phyloP scores from a whole-genome alignment of 1,139 yeast species.

The Arxiozyma bovina region DNA sequence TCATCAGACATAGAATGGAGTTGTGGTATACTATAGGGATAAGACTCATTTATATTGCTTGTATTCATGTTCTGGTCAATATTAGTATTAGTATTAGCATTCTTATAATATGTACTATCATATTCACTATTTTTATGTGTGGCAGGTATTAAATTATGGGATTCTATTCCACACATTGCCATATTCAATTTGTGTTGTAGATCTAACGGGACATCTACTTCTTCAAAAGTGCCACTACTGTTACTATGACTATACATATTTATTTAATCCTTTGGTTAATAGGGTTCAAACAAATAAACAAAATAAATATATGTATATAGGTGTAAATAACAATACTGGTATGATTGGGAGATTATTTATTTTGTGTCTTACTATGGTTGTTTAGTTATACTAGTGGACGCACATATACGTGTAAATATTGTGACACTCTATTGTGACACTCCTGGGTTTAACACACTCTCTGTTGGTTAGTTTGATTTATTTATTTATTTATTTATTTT shows the following conservation, averaged over 20 bases:
- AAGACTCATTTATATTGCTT: neutral
- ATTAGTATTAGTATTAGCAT: neutral
- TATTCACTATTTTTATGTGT: neutral
- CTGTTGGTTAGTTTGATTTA: neutral
- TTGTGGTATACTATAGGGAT: neutral
- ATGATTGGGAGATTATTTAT: no score
- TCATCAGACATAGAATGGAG: neutral
- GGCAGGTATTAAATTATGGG: neutral
- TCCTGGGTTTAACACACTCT: neutral
- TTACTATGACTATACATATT: neutral
- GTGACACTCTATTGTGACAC: neutral
- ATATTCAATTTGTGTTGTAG: slow-evolving; percentile 19
- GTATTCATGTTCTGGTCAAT: neutral
- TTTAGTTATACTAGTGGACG: neutral
- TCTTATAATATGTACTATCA: neutral
- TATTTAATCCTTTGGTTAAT: neutral
- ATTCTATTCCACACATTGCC: slow-evolving; percentile 8
- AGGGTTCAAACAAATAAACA: neutral
- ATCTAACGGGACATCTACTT: slow-evolving; percentile 25
- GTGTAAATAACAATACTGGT: neutral
- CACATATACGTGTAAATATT: neutral
- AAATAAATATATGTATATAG: no score
- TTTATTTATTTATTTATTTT: no score
- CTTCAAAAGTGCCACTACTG: slow-evolving; percentile 11
- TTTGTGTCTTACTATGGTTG: neutral